These are phyloP conservation scores for Bipolaris zeicola DNA, from an alignment of 2,329 filamentous ascomycete species.

Conservation along the genomic window DNA sequence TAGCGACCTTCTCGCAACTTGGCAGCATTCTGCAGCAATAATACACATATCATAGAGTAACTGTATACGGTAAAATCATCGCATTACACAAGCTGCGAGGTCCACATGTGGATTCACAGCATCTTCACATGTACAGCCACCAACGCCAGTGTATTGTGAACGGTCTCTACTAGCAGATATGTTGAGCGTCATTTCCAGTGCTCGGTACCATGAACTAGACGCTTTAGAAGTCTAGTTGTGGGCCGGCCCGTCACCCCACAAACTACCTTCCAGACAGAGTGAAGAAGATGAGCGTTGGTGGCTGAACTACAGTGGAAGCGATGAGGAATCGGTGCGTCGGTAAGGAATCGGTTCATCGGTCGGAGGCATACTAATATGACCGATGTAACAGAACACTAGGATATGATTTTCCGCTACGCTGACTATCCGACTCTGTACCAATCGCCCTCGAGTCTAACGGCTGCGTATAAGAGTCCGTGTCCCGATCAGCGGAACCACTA, in stretches of 20 bases:
- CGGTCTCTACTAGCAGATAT: neutral
- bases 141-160: neutral
- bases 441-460: neutral
- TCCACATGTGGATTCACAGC: neutral
- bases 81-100: neutral
- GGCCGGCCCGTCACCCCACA: slow-evolving; percentile 3
- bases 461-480: neutral
- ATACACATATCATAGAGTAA: neutral
- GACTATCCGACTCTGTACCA: neutral
- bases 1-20: neutral
- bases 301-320: neutral
- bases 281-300: slow-evolving; percentile 1
- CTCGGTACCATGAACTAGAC: neutral
- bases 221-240: neutral
- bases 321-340: neutral
- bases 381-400: neutral
- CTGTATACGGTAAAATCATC: neutral
- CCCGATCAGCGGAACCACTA: neutral
- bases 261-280: slow-evolving; percentile 1
- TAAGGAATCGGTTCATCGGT: neutral
- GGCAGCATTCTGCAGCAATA: neutral
- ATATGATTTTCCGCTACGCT: neutral
- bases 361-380: neutral
- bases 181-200: neutral
- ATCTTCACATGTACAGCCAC: neutral